Base-by-base conservation (phyloP, 2,329 filamentous ascomycete species). In the Aureobasidium sp. region DNA sequence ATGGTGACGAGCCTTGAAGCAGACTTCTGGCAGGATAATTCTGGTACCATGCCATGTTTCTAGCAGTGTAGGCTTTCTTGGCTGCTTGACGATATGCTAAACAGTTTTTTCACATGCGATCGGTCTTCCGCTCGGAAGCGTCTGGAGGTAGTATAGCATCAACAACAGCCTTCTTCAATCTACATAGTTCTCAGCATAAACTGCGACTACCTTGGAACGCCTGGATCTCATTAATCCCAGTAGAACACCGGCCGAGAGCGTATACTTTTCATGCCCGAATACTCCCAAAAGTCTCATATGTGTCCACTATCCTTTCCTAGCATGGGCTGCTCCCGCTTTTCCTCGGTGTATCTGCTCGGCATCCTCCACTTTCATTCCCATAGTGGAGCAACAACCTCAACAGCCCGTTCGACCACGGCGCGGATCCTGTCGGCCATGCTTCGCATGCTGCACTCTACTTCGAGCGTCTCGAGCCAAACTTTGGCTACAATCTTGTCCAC, bases 381-480 rank as follows among this genome's bases (percentile, higher is more conserved):
- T 27, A 65, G 52, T 36, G 64, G 64, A 50, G 62, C 63, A 29
- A 65, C 61, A 27, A 64, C 63, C 78, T 97, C 92, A 3, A 93
- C 87, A 0, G 89, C 92, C 66, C 91, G 82, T 74, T 97, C 93
- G 11, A 97, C 89, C 9, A 99, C 91, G 1, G 90, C 91, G 67
- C 88, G 83, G 5, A 99, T 90, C 63, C 94, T 82, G 73, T 96
- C 93, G 37, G 86, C 86, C 66, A 86, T 83, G 66, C 91, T 91
- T 50, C 86, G 86, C 65, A 86, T 84, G 66, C 90, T 90, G 73
- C 91, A 95, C 75, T 97, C 94, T 5, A 99, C 89, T 68, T 96
- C 91, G 48, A 97, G 75, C 67, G 89, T 86, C 79, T 97, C 94
- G 42, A 99, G 78, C 92, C 93, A 97, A 7, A 99, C 87, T 64